Evolutionary conservation across 371 early-diverging fungal species (phyloP), one percentile per base, ranked within the genome.

Genomic region (Apophysomyces variabilis): DNA sequence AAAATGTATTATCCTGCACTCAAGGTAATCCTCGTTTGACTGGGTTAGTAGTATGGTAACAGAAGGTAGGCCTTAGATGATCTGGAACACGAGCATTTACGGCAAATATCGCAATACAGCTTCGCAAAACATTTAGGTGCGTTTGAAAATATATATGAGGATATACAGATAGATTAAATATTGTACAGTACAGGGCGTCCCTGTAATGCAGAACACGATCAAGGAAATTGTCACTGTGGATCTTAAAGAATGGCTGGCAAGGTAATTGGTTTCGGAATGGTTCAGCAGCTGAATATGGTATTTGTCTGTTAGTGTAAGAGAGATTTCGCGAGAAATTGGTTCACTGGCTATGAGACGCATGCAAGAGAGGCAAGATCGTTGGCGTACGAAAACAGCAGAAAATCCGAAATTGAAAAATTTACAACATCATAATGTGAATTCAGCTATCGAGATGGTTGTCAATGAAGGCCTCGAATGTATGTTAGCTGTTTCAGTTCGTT

Each of bases 1-100:
- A 85, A 86, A 59, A 95, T 93, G 74, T 97, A 96, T 75, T 97
- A 95, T 79, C 85, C 94, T 14, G 96, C 97, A 3, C 84, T 98
- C 21, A 89, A 92, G 72, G 94, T 90, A 80, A 63, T 58, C 37
- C 9, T 18, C 11, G 4, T 18, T 9, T 21, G 11, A 5, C 7
- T 21, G 1, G 9, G 9, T 50, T 47, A 18, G 32, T 7, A 16
- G 1, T 50, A 9, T 9, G 16, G 54, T 18, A 21, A 50, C 8
- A 16, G 21, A 18, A 18, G 12, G 14, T 68, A 94, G 95, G 91
- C 92, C 65, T 71, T 95, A 39, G 93, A 93, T 61, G 89, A 89
- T 63, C 72, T 96, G 63, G 87, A 94, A 67, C 82, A 83, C 8
- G 81, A 84, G 9, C 90, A 93, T 71, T 73, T 96, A 61, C 83